Evolutionary conservation across 768 basidiomycete species (phyloP), one percentile per base, ranked within the genome.

Genomic region (Hygrophorus russula): DNA sequence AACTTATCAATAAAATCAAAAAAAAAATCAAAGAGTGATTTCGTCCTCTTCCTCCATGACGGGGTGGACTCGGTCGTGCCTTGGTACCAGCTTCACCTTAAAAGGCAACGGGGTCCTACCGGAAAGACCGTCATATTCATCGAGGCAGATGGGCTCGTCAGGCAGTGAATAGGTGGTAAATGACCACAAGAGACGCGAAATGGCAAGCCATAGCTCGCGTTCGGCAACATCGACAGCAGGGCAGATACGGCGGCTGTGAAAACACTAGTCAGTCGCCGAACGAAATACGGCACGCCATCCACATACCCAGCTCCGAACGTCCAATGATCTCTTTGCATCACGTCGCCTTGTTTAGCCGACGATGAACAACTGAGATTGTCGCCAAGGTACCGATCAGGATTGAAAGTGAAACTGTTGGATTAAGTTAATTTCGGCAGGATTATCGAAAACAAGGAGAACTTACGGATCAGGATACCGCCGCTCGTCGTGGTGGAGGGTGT

Each of bases 171-270:
- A 41, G 28, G 62, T 47, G 11, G 44, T 51, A 51, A 61, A 66
- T 2, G 59, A 49, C 64, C 63, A 66, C 14, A 65, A 49, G 28
- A 66, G 49, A 2, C 58, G 58, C 7, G 64, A 59, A 36, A 65
- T 57, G 2, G 60, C 58, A 10, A 65, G 53, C 46, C 51, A 63
- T 13, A 65, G 46, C 47, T 63, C 59, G 1, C 54, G 51, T 37
- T 65, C 64, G 8, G 64, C 64, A n/a, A 62, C 52, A 18, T 49
- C 45, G 11, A 61, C 51, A 4, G 60, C 64, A 0, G 60, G 62
- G 36, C 64, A 64, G 38, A 63, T 56, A 1, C 59, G 49, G 1
- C 59, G 57, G 2, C 56, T 57, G 41, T n/a, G 24, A 17, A 39
- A 17, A 6, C 13, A n/a, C 13, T 34, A 2, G 15, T 17, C 18